These are phyloP conservation scores for Chaetomiaceae sp. DNA, from an alignment of 2,329 filamentous ascomycete genomes.

Conservation along the genomic window DNA sequence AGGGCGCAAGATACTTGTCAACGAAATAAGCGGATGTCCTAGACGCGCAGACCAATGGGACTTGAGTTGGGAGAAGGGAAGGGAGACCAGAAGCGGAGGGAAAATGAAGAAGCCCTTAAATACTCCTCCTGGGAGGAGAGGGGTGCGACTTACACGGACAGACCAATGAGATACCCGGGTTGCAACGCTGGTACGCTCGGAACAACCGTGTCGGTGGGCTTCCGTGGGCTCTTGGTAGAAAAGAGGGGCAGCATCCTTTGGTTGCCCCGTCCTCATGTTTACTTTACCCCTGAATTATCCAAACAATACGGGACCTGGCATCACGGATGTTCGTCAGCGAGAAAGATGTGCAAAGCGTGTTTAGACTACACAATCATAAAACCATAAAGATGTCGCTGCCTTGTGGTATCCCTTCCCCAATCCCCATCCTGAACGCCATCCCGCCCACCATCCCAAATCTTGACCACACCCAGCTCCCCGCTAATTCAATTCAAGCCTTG, in stretches of 20 bases:
- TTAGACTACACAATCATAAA: constrained; percentile 1
- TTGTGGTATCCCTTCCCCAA: constrained; percentile 20
- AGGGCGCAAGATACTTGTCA: too few relatives aligned
- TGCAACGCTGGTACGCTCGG: background rate
- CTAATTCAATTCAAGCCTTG: constrained; percentile 50
- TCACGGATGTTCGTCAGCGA: background rate
- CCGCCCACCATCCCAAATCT: background rate
- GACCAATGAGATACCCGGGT: constrained; percentile 14
- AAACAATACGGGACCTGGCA: background rate
- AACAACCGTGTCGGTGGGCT: background rate
- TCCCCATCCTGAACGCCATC: constrained; percentile 14
- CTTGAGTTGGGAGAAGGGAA: background rate
- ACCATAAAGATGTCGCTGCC: constrained; percentile 1
- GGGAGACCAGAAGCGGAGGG: background rate
- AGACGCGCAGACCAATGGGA: too few relatives aligned
- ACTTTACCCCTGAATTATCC: constrained; percentile 10
- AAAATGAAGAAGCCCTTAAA: constrained; percentile 11
- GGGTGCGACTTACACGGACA: constrained; percentile 8
- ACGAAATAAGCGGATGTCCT: too few relatives aligned
- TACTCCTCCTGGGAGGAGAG: background rate
- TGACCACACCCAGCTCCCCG: background rate
- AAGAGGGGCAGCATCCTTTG: background rate
- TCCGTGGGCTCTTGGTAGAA: too few relatives aligned
- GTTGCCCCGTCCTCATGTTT: constrained; percentile 5
- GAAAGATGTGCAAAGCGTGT: background rate